These are phyloP conservation scores for Carex arenaria DNA, from an alignment of 202 grass and related monocot genomes.

Conservation along the genomic window DNA sequence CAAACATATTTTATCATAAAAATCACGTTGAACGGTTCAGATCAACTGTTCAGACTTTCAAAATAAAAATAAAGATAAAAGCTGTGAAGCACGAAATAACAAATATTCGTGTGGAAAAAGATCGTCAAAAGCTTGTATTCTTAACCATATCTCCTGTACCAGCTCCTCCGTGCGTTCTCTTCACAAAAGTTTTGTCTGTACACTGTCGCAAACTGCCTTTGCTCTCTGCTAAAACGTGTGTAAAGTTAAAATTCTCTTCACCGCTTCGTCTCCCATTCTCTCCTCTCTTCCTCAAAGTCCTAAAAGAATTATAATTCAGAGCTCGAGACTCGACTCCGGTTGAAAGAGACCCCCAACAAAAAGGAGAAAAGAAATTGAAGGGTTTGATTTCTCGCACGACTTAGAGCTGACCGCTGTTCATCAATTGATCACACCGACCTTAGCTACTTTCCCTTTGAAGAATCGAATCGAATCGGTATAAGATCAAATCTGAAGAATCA, in stretches of 20 bases:
- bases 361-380: neutral
- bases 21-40: no score
- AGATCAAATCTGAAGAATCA: conserved; percentile 3
- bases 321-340: neutral
- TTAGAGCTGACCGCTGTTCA: conserved; percentile 4
- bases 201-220: neutral
- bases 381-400: conserved; percentile 4
- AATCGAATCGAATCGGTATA: neutral
- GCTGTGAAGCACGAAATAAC: no score
- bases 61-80: no score
- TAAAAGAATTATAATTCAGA: neutral
- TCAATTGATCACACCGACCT: neutral
- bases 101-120: no score
- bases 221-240: no score
- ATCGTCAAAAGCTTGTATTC: no score
- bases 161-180: neutral
- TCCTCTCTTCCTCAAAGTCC: conserved; percentile 10
- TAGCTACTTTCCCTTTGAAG: neutral
- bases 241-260: neutral
- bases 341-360: neutral
- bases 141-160: neutral
- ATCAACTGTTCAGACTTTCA: no score
- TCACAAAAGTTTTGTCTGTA: neutral
- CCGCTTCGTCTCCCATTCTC: neutral
- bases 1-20: no score